These are phyloP conservation scores for Xylariaceae sp. DNA, from an alignment of 2,329 filamentous ascomycete species.

Conservation along the genomic window DNA sequence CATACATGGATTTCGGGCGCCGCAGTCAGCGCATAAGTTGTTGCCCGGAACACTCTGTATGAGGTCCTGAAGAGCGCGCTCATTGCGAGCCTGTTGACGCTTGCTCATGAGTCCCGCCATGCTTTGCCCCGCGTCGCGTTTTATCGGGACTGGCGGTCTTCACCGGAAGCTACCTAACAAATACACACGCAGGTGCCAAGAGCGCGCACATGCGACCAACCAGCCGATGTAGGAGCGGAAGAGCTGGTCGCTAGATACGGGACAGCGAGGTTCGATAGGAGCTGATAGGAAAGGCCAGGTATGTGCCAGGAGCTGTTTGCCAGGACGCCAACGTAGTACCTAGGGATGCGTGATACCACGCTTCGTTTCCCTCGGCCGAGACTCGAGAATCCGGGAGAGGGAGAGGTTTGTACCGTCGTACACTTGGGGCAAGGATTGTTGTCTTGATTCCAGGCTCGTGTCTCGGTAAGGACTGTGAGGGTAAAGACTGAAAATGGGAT, in stretches of 20 bases:
- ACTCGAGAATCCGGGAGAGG: neutral
- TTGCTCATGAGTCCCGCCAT: conserved; percentile 82
- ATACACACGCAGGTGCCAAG: conserved; percentile 17
- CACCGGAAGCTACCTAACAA: conserved; percentile 1
- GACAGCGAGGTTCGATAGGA: neutral
- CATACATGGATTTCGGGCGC: conserved; percentile 84
- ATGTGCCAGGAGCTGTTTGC: neutral
- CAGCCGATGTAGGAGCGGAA: conserved; percentile 11
- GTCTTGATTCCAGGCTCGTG: neutral
- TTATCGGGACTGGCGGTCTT: conserved; percentile 7
- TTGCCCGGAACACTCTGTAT: conserved; percentile 81
- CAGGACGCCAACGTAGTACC: neutral
- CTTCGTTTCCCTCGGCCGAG: neutral
- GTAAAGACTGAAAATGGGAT: neutral
- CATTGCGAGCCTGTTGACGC: conserved; percentile 96
- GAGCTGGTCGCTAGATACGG: neutral
- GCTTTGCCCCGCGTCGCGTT: conserved; percentile 3
- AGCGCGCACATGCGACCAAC: conserved; percentile 18
- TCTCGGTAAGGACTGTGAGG: neutral
- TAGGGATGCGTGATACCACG: neutral
- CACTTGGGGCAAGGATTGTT: neutral
- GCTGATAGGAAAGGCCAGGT: conserved; percentile 6
- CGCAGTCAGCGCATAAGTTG: conserved; percentile 90
- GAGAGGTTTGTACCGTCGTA: neutral
- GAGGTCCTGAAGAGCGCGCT: conserved; percentile 84